These are phyloP conservation scores for Tricholomella constricta DNA, from an alignment of 768 basidiomycete species.

Conservation along the genomic window DNA sequence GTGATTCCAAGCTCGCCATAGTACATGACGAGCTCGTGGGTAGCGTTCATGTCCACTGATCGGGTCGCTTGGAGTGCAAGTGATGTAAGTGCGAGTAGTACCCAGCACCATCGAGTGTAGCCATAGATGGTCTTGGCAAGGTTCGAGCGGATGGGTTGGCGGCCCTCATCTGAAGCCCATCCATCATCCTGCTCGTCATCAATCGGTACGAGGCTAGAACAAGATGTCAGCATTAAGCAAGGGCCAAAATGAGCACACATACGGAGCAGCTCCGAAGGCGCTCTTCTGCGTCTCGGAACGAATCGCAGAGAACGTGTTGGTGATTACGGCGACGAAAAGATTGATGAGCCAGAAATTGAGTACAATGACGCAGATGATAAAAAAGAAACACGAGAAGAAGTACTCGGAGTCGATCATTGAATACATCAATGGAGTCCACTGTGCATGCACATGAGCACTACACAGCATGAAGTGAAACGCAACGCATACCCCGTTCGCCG, in stretches of 20 bases:
- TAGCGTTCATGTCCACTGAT: conserved; percentile 47
- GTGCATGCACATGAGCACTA: neutral
- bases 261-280: conserved; percentile 87
- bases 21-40: conserved; percentile 53
- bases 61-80: conserved; percentile 74
- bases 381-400: conserved; percentile 85
- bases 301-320: conserved; percentile 89
- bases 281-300: conserved; percentile 84
- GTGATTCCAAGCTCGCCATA: conserved; percentile 78
- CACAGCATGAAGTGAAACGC: neutral
- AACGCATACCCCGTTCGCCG: conserved; percentile 69
- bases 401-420: conserved; percentile 87
- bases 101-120: conserved; percentile 72
- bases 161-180: conserved; percentile 52
- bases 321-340: conserved; percentile 93
- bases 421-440: conserved; percentile 90
- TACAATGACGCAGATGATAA: conserved; percentile 79
- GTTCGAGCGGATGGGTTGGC: conserved; percentile 45
- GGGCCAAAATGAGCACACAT: conserved; percentile 28
- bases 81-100: conserved; percentile 69
- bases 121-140: conserved; percentile 55
- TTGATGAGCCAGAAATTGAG: conserved; percentile 96
- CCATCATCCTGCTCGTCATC: conserved; percentile 65
- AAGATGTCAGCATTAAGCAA: neutral
- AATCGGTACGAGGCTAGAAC: conserved; percentile 33